These are phyloP conservation scores for Eucalyptus sp. DNA, from an alignment of 345 rosid species.

Conservation along the genomic window DNA sequence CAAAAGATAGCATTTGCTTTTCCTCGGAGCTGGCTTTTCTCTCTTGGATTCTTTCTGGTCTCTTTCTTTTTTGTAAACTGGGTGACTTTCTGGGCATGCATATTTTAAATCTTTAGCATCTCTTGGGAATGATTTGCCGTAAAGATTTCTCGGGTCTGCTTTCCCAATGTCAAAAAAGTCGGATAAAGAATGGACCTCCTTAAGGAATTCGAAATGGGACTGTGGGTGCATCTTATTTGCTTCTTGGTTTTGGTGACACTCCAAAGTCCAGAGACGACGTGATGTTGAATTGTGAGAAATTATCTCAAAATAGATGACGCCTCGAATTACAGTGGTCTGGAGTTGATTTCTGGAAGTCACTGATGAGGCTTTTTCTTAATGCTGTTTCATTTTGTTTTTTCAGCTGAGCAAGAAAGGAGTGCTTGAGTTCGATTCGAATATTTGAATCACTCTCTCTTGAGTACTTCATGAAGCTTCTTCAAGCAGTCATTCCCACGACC, in stretches of 20 bases:
- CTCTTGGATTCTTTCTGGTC: constrained; percentile 17
- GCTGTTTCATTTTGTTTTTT: background rate
- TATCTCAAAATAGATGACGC: background rate
- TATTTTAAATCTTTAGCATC: background rate
- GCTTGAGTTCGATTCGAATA: background rate
- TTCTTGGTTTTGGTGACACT: background rate
- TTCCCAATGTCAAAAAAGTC: background rate
- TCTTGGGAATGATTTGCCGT: background rate
- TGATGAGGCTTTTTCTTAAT: background rate
- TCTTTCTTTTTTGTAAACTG: constrained; percentile 1
- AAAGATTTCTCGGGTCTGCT: background rate
- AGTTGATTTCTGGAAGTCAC: background rate
- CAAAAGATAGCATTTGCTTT: constrained; percentile 15
- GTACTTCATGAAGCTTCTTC: constrained; percentile 14
- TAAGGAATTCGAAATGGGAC: background rate
- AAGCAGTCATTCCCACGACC: background rate
- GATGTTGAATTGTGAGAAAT: background rate
- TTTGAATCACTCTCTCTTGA: background rate
- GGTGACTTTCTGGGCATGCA: background rate
- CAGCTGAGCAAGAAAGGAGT: background rate
- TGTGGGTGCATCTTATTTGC: background rate
- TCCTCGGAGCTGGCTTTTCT: constrained; percentile 4
- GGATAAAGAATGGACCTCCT: background rate
- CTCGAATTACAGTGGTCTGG: background rate
- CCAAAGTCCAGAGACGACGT: background rate